Percentiles rank a stretch among this genome's conserved stretches.
Conservation (phyloP, 441 rosid species). For the Theobroma grandiflorum region DNA sequence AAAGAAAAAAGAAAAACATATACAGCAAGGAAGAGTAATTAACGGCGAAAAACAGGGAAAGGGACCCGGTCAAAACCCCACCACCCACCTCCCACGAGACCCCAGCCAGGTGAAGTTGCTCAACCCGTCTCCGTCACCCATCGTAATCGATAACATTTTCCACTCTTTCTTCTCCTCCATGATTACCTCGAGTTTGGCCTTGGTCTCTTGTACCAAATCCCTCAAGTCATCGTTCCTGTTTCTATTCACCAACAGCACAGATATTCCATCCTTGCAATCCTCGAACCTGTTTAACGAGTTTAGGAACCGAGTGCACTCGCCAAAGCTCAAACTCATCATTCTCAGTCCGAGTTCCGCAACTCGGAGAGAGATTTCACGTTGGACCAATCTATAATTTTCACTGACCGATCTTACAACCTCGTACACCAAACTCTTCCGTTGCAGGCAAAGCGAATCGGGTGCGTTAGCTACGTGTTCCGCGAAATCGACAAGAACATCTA, state of each 20-base stretch:
- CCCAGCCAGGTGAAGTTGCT: conserved; percentile 30
- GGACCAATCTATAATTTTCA: conserved; percentile 59
- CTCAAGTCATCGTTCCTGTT: conserved; percentile 63
- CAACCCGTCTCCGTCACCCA: conserved; percentile 15
- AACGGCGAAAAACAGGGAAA: neutral
- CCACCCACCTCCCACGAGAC: neutral
- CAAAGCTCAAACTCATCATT: conserved; percentile 34
- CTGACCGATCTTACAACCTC: conserved; percentile 65
- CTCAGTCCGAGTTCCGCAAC: conserved; percentile 52
- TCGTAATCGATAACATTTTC: conserved; percentile 21
- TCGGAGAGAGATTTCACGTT: conserved; percentile 52
- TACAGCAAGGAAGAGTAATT: too few species aligned
- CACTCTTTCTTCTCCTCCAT: conserved; percentile 25
- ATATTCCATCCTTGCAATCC: conserved; percentile 48
- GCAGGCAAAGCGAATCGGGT: conserved; percentile 61
- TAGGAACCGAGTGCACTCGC: conserved; percentile 45
- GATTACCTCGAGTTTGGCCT: conserved; percentile 27
- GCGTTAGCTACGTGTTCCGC: conserved; percentile 46
- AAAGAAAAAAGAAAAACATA: too few species aligned
- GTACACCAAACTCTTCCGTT: conserved; percentile 55
- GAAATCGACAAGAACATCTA: conserved; percentile 51
- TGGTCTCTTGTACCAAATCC: conserved; percentile 54
- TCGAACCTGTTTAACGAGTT: conserved; percentile 48
- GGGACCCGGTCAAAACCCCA: conserved; percentile 20
- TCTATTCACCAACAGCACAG: conserved; percentile 44